A percentile compares a stretch with the other conserved stretches of the same genome.
Evolutionary conservation across 1,284 basidiomycete species (phyloP).

Genomic region (Austroboletus niveus): DNA sequence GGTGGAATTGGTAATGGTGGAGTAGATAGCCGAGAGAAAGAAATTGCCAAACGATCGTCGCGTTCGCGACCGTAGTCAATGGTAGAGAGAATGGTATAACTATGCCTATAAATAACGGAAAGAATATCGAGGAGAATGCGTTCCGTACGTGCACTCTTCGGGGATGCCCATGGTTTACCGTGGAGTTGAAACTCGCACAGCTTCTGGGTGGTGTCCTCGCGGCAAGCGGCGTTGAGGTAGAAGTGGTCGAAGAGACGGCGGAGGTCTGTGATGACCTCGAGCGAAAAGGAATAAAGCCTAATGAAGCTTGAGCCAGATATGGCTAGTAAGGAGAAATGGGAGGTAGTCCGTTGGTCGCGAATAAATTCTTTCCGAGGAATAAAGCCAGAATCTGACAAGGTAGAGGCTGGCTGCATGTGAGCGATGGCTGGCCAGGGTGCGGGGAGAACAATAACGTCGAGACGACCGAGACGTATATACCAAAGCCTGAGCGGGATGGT

Average conservation of each 20-base stretch:
- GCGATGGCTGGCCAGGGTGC: slow-evolving; percentile 25
- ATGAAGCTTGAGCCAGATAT: slow-evolving; percentile 61
- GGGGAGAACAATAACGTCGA: slow-evolving; percentile 22
- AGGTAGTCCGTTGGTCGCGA: slow-evolving; percentile 51
- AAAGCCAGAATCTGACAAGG: slow-evolving; percentile 44
- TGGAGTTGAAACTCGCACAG: slow-evolving; percentile 64
- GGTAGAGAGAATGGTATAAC: slow-evolving; percentile 62
- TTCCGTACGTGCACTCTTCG: slow-evolving; percentile 64
- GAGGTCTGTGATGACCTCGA: slow-evolving; percentile 48
- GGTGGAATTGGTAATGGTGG: slow-evolving; percentile 32
- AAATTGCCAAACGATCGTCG: slow-evolving; percentile 67
- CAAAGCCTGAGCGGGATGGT: slow-evolving; percentile 31
- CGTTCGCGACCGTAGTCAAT: slow-evolving; percentile 75
- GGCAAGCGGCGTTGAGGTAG: slow-evolving; percentile 42
- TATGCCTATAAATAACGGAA: slow-evolving; percentile 57
- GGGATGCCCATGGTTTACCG: slow-evolving; percentile 67
- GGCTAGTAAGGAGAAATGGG: slow-evolving; percentile 65
- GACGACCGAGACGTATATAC: slow-evolving; percentile 25
- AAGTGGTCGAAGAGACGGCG: slow-evolving; percentile 53
- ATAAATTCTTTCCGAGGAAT: slow-evolving; percentile 70
- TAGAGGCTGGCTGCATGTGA: slow-evolving; percentile 33
- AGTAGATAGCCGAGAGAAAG: slow-evolving; percentile 54
- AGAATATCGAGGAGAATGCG: slow-evolving; percentile 67
- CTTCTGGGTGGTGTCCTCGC: slow-evolving; percentile 57
- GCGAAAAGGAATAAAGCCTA: slow-evolving; percentile 66